Base-by-base conservation (phyloP, 306 rosid species). In the Acacia acuminata region DNA sequence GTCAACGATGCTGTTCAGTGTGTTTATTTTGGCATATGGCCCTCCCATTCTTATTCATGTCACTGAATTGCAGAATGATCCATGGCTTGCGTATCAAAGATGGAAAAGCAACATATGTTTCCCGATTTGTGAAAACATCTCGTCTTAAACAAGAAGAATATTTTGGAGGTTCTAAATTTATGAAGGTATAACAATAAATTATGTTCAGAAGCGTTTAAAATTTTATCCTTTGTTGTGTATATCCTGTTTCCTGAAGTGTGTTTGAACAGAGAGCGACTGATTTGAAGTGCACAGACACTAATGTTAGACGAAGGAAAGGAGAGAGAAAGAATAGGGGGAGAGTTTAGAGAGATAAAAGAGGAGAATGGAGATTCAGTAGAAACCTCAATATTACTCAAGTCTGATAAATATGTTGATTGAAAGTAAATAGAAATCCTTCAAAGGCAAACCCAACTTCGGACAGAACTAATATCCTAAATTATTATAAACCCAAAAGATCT, bases 1-100 rank as follows among this genome's bases (percentile, higher is more conserved):
- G 74, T 50, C 75, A 25, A 24, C 48, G 27, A 67, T 71, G 53
- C 30, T 34, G 32, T 64, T 48, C 9, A 43, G 81, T 80, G 38
- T 50, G 55, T 74, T 30, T 81, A 55, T 43, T 74, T 44, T 75
- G 77, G 27, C 71, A 16, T 79, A 7, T 58, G 66, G 67, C 65
- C 60, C 25, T 36, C 80, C 73, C 47, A 42, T 76, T 16, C 47
- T 70, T 50, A 77, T 79, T 75, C 74, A 67, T 66, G 22, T 79
- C 50, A 44, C 79, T 73, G 69, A 55, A 50, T 68, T 88, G 87
- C 90, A 96, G 98, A 91, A 96, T 96, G 98, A 86, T 96, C 77
- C 98, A 96, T 85, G 99, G 99, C 77, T 58, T 96, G 88, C 97
- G 96, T 51, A 92, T 96, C 88, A 93, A 93, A 88, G 92, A 96